Conservation (phyloP, 176 grass and related monocot genomes). For the Oryza australiensis region DNA sequence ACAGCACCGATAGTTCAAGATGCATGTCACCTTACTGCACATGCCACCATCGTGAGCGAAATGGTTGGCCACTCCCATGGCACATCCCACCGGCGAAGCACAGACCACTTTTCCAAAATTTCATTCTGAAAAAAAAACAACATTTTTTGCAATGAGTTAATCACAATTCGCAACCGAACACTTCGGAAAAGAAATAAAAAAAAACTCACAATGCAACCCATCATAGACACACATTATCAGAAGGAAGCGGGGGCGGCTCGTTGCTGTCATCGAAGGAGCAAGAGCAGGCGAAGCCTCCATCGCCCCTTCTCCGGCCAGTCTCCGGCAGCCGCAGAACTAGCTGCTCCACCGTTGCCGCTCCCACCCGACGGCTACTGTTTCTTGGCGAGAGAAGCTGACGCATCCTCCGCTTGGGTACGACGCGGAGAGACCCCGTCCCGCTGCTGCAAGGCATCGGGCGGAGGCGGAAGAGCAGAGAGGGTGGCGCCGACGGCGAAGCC, state of each 20-base stretch:
- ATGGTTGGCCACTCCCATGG: constrained; percentile 89
- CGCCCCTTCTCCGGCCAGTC: neutral
- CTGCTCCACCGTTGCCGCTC: neutral
- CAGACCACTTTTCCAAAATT: constrained; percentile 49
- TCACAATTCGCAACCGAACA: neutral
- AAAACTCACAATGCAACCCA: neutral
- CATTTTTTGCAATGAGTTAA: neutral
- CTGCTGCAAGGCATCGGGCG: neutral
- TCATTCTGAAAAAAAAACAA: constrained; percentile 20
- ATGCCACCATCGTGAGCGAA: constrained; percentile 82
- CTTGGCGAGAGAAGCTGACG: neutral
- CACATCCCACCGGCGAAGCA: constrained; percentile 78
- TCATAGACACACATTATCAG: constrained; percentile 35
- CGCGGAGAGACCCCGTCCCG: neutral
- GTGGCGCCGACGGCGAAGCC: constrained; percentile 22
- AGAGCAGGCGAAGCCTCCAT: constrained; percentile 21
- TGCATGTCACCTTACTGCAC: constrained; percentile 59
- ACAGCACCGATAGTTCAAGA: neutral
- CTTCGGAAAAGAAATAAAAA: neutral
- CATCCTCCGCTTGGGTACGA: constrained; percentile 15
- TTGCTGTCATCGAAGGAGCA: constrained; percentile 34
- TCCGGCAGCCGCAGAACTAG: neutral
- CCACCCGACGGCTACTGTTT: neutral
- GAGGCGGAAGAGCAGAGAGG: neutral
- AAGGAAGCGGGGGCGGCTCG: constrained; percentile 13